phyloP scores from a whole-genome alignment of 805 yeast species.

The Grigorovia transvaalensis region DNA sequence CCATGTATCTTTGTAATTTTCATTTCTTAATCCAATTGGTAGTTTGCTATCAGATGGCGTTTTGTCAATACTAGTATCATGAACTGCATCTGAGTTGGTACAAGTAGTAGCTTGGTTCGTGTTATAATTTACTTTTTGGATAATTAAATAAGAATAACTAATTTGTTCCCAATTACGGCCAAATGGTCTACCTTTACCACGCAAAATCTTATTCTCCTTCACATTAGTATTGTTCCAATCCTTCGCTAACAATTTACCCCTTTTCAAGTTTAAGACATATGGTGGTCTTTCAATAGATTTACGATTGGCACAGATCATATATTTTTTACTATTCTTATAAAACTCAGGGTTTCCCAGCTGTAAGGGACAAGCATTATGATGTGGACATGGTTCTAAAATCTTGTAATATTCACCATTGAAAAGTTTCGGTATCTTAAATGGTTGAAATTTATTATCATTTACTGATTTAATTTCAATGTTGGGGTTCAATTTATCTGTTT shows the following conservation, averaged over 20 bases:
- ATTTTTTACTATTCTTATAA: constrained; percentile 52
- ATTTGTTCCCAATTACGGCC: constrained; percentile 64
- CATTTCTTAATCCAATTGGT: constrained; percentile 17
- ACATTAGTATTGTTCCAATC: constrained; percentile 56
- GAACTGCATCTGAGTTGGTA: constrained; percentile 12
- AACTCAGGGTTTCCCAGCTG: constrained; percentile 67
- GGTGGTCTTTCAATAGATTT: constrained; percentile 68
- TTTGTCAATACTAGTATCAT: neutral
- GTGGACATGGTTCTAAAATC: constrained; percentile 83
- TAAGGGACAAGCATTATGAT: constrained; percentile 77
- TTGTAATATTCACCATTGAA: constrained; percentile 34
- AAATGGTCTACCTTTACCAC: constrained; percentile 70
- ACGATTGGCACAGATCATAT: constrained; percentile 60
- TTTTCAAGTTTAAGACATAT: constrained; percentile 72
- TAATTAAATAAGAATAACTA: constrained; percentile 62
- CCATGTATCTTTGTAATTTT: constrained; percentile 35
- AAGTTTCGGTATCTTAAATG: constrained; percentile 43
- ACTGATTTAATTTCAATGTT: neutral
- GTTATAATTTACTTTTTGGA: constrained; percentile 32
- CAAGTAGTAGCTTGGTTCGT: constrained; percentile 31
- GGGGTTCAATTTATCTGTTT: constrained; percentile 61
- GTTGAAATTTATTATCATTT: neutral
- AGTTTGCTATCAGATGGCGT: constrained; percentile 7
- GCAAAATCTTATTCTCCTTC: constrained; percentile 23
- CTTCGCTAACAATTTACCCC: constrained; percentile 65